phyloP scores from a whole-genome alignment of 495 filamentous ascomycete genomes.

The Parachaetomium inaequale region DNA sequence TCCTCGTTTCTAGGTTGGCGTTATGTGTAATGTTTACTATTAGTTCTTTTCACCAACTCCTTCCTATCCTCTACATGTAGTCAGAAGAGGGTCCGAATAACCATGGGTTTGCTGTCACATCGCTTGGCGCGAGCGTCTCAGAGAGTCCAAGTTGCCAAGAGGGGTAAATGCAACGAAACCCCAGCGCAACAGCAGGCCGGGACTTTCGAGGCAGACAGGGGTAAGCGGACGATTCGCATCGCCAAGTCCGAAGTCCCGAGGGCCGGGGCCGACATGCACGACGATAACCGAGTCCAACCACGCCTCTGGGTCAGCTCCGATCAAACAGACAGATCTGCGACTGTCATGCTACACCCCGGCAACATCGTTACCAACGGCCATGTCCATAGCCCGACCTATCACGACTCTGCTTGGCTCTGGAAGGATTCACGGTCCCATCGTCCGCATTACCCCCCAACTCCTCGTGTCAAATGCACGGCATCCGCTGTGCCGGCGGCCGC shows the following conservation, averaged over 20 bases:
- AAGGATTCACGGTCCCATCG: neutral
- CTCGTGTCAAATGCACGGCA: slow-evolving; percentile 4
- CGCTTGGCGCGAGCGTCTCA: too few relatives aligned
- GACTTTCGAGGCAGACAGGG: neutral
- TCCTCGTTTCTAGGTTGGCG: too few relatives aligned
- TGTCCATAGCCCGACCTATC: neutral
- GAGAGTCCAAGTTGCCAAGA: too few relatives aligned
- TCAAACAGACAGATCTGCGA: slow-evolving; percentile 9
- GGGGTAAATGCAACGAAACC: too few relatives aligned
- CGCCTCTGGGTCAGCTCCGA: neutral
- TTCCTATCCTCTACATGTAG: too few relatives aligned
- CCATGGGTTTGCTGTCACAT: too few relatives aligned
- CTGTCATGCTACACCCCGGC: neutral
- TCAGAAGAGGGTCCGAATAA: too few relatives aligned
- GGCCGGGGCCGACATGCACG: neutral
- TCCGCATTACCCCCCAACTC: neutral
- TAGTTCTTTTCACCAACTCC: too few relatives aligned
- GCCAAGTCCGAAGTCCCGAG: too few relatives aligned
- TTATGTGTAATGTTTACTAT: too few relatives aligned
- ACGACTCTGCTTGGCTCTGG: neutral
- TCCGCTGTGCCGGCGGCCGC: neutral
- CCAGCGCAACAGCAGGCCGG: too few relatives aligned
- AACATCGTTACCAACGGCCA: neutral
- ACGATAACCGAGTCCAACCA: slow-evolving; percentile 8
- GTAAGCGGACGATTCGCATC: too few relatives aligned